Conservation (phyloP, 352 stramenopile species). For the Pythium phragmiticola region DNA sequence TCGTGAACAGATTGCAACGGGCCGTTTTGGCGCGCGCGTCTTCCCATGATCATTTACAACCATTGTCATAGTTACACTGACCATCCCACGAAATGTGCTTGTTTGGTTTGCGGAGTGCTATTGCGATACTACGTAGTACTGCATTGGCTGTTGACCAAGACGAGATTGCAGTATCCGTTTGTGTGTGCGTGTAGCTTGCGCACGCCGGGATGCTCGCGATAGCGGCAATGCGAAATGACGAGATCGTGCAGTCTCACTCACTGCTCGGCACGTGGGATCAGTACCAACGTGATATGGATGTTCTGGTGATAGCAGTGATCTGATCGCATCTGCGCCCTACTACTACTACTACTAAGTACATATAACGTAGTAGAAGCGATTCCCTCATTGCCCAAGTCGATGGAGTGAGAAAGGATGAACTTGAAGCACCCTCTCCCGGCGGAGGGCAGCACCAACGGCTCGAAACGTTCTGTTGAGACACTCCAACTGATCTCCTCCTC, state of each 20-base stretch:
- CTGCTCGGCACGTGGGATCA: background rate
- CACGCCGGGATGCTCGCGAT: background rate
- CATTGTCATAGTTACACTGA: conserved; percentile 64
- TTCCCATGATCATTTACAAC: conserved; percentile 41
- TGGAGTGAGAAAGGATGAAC: background rate
- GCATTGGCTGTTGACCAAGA: too few relatives aligned
- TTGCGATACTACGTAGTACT: background rate
- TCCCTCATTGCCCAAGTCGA: too few relatives aligned
- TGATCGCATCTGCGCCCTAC: background rate
- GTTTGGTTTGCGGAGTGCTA: background rate
- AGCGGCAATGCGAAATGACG: background rate
- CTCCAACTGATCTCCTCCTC: conserved; percentile 1
- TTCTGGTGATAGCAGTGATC: background rate
- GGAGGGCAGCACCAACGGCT: conserved; percentile 7
- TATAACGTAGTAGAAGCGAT: too few relatives aligned
- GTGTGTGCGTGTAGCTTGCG: background rate
- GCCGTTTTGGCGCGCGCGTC: conserved; percentile 30
- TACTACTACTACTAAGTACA: background rate
- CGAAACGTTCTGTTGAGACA: conserved; percentile 1
- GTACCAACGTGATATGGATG: background rate
- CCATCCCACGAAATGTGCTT: conserved; percentile 25
- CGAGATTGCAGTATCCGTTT: too few relatives aligned
- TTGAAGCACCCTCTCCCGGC: background rate
- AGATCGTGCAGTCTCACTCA: background rate
- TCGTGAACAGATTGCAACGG: conserved; percentile 27